These are phyloP conservation scores for Gypsophila paniculata DNA, from an alignment of 179 eudicot genomes.

Conservation along the genomic window DNA sequence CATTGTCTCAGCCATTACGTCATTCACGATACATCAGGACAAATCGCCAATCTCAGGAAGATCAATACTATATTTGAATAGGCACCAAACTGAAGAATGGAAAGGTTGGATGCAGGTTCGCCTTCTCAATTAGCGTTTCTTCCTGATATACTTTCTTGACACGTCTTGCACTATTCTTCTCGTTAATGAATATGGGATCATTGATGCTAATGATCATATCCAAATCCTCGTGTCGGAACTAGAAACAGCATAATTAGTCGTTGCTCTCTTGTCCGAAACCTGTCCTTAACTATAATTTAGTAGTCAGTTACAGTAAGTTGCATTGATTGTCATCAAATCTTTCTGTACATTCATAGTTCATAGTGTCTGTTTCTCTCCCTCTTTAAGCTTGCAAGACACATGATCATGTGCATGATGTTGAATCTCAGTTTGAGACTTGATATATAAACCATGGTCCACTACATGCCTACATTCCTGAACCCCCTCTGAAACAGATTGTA, in stretches of 20 bases:
- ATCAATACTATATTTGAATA: conserved; percentile 67
- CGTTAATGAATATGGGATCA: background rate
- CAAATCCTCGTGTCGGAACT: background rate
- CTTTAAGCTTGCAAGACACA: background rate
- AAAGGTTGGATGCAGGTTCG: conserved; percentile 99
- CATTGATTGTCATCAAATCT: background rate
- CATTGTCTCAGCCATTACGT: conserved; percentile 72
- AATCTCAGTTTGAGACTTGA: background rate
- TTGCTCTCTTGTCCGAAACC: background rate
- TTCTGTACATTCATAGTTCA: background rate
- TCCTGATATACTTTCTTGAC: background rate
- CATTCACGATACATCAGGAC: conserved; percentile 79
- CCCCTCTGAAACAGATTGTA: background rate
- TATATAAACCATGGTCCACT: too few species aligned
- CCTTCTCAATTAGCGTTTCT: background rate
- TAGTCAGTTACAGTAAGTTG: background rate
- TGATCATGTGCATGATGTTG: background rate
- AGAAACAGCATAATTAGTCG: background rate
- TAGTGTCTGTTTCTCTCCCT: background rate
- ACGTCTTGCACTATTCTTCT: background rate
- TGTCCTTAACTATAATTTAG: background rate
- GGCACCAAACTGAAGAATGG: conserved; percentile 99
- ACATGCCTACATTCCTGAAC: background rate
- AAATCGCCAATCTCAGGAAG: conserved; percentile 75
- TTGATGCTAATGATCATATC: background rate